Conservation (phyloP, 2,329 filamentous ascomycete genomes). For the Claviceps maximensis region DNA sequence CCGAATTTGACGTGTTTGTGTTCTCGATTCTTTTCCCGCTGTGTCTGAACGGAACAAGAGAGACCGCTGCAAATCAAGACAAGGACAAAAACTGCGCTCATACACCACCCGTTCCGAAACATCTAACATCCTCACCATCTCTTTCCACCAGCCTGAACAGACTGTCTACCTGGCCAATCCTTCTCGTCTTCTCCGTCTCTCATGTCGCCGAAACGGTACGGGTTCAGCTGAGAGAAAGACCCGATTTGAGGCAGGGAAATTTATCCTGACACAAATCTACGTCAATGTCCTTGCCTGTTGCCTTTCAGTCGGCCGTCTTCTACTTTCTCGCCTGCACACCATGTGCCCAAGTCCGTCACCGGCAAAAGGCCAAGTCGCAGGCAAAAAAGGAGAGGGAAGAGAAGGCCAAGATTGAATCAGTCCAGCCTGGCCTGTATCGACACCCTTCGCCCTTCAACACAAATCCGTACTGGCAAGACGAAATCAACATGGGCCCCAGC, state of each 20-base stretch:
- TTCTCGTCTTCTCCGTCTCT: not conserved
- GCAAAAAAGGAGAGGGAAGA: conserved; percentile 55
- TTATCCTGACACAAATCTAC: conserved; percentile 4
- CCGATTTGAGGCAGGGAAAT: conserved; percentile 2
- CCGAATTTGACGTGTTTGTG: not conserved
- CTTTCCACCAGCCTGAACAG: not conserved
- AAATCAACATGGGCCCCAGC: conserved; percentile 70
- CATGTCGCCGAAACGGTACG: conserved; percentile 8
- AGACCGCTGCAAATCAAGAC: not conserved
- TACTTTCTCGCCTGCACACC: conserved; percentile 67
- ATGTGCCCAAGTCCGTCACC: conserved; percentile 58
- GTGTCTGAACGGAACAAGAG: not conserved
- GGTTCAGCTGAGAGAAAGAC: conserved; percentile 5
- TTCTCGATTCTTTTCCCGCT: not conserved
- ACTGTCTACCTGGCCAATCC: not conserved
- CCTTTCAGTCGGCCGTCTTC: conserved; percentile 64
- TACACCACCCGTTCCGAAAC: not conserved
- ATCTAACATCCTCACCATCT: not conserved
- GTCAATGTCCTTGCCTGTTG: conserved; percentile 38
- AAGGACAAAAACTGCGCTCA: not conserved
- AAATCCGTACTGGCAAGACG: conserved; percentile 79
- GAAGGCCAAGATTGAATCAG: conserved; percentile 49
- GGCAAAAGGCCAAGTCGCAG: conserved; percentile 56
- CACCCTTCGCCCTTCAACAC: conserved; percentile 76
- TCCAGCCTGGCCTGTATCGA: conserved; percentile 61